Evolutionary conservation across 2,329 filamentous ascomycete species (phyloP).

Genomic region (Ascochyta lentis): DNA sequence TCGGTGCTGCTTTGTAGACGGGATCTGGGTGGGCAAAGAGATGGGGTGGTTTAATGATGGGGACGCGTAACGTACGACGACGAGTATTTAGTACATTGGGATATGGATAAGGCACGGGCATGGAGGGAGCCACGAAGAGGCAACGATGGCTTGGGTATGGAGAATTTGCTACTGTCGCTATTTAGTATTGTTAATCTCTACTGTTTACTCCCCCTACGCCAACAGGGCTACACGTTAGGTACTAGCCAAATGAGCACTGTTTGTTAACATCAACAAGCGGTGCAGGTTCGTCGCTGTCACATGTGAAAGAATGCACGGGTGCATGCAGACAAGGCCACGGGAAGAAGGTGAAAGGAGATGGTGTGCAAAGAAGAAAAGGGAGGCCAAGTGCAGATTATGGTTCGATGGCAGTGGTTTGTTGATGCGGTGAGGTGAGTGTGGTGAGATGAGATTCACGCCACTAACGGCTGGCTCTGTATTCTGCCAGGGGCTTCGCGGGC

Average conservation of each 20-base stretch:
- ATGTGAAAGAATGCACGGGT: neutral
- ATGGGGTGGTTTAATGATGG: neutral
- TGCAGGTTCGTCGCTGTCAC: neutral
- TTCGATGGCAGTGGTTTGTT: constrained; percentile 18
- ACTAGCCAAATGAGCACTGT: no score
- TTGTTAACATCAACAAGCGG: no score
- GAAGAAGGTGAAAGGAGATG: no score
- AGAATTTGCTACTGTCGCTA: constrained; percentile 10
- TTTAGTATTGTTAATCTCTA: constrained; percentile 1
- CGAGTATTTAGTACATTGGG: neutral
- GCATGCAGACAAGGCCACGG: no score
- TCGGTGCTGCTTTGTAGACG: neutral
- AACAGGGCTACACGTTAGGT: neutral
- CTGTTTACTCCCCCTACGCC: constrained; percentile 4
- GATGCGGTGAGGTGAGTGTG: constrained; percentile 31
- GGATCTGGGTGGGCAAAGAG: constrained; percentile 1
- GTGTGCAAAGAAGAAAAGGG: neutral
- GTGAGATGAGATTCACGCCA: constrained; percentile 45
- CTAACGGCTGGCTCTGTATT: constrained; percentile 5
- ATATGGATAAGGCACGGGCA: neutral
- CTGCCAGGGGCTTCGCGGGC: constrained; percentile 13
- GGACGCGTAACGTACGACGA: constrained; percentile 6
- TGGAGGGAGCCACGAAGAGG: neutral
- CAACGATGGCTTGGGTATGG: neutral
- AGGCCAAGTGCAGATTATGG: constrained; percentile 16